phyloP scores from a whole-genome alignment of 768 basidiomycete species.

The Hericium coralloides region DNA sequence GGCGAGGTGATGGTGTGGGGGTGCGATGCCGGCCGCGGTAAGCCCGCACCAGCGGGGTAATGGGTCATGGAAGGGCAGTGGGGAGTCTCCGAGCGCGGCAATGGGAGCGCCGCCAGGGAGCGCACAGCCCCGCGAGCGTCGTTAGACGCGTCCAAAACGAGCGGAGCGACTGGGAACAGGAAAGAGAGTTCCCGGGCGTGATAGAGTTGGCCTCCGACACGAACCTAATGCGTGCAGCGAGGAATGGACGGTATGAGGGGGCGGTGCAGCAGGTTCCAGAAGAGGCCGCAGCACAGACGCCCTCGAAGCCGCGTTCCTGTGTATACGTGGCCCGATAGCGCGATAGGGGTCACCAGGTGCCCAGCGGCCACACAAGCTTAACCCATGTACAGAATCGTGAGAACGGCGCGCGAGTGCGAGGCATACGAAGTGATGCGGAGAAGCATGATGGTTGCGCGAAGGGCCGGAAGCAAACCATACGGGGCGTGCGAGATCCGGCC shows the following conservation, averaged over 20 bases:
- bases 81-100: no score
- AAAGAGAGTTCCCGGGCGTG: not conserved
- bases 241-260: no score
- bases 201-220: not conserved
- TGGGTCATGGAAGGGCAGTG: not conserved
- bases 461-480: no score
- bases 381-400: not conserved
- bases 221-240: no score
- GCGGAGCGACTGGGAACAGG: not conserved
- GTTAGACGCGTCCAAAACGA: no score
- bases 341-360: not conserved
- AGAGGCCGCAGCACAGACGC: not conserved
- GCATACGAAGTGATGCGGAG: not conserved
- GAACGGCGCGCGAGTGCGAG: not conserved
- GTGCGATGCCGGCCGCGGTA: not conserved
- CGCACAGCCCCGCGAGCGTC: no score
- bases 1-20: not conserved
- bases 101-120: no score
- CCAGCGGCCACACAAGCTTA: not conserved
- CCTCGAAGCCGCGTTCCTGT: not conserved
- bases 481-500: not conserved
- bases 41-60: not conserved
- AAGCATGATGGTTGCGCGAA: not conserved
- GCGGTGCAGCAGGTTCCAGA: not conserved
- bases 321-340: not conserved